Evolutionary conservation across 768 basidiomycete species (phyloP), one percentile per base, ranked within the genome.

Genomic region (Pleurotus giganteus): DNA sequence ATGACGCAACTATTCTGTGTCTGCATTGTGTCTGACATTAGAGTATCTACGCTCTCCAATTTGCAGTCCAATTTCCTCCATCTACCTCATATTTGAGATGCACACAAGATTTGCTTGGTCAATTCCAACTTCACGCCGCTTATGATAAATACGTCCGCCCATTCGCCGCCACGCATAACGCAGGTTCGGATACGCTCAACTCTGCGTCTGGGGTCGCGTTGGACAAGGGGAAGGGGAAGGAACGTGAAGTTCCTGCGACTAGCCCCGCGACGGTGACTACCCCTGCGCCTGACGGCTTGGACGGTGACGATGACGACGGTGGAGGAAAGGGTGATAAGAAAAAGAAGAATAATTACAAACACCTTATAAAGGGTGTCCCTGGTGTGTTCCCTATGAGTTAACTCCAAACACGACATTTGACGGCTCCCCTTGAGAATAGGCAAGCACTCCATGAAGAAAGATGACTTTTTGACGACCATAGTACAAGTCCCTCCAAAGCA

Each of bases 101-200:
- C 71, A 91, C 91, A 1, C 83, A 92, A 63, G 90, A 92, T 70
- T 83, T 92, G 49, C 76, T 92, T 54, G 74, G 80, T 42, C 84
- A 85, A 57, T 89, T 92, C 62, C 74, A 80, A 47, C 81, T 92
- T 26, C 77, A 84, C 47, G 61, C 84, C 8, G 84, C 88, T n/a
- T 92, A 92, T 66, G 85, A 91, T 72, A 88, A 85, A 64, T 87
- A 91, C 63, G 90, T 91, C 47, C 78, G 85, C n/a, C 79, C 83
- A 9, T 71, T 73, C 63, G 65, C 71, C 36, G 55, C 67, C 31
- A 71, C 75, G 17, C 60, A 69, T 27, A 69, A 69, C 56, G 65
- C 67, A 23, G 61, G 57, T 27, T 65, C 63, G 41, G 65, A 65
- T 19, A 61, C 62, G 27, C 32, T 58, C 15, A 59, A 61, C 17